phyloP scores from a whole-genome alignment of 352 stramenopile species.

The Phytophthora multivora region DNA sequence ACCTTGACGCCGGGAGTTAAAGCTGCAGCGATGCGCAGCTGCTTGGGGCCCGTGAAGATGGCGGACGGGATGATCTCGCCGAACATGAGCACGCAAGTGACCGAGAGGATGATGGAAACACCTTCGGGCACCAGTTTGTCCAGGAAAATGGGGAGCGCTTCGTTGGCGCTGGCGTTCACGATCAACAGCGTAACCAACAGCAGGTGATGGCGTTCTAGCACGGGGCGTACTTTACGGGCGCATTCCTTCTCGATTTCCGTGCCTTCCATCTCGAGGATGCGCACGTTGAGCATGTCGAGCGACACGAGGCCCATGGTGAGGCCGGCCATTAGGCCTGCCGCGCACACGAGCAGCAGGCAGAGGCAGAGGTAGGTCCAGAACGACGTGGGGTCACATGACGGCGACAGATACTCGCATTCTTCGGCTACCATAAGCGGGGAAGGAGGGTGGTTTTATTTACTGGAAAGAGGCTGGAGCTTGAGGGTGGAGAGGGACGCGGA shows the following conservation, averaged over 20 bases:
- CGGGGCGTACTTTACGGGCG: conserved; percentile 79
- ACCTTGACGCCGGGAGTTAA: conserved; percentile 87
- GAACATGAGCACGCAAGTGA: conserved; percentile 95
- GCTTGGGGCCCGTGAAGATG: conserved; percentile 94
- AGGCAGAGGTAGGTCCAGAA: conserved; percentile 66
- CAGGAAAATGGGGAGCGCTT: conserved; percentile 94
- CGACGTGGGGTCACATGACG: conserved; percentile 62
- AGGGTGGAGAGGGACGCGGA: not conserved
- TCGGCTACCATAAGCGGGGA: conserved; percentile 31
- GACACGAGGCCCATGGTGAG: conserved; percentile 80
- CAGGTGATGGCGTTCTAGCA: conserved; percentile 92
- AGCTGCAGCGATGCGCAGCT: conserved; percentile 87
- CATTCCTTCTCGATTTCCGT: conserved; percentile 71
- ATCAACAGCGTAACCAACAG: conserved; percentile 95
- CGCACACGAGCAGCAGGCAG: conserved; percentile 53
- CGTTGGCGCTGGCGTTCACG: conserved; percentile 94
- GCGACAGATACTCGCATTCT: conserved; percentile 66
- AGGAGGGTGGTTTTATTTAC: not conserved
- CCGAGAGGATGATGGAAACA: conserved; percentile 93
- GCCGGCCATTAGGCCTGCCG: conserved; percentile 72
- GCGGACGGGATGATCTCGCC: conserved; percentile 96
- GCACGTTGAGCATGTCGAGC: conserved; percentile 82
- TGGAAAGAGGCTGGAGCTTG: not conserved
- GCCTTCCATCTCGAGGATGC: conserved; percentile 81
- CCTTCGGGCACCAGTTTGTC: conserved; percentile 84